A percentile compares a stretch with the other conserved stretches of the same genome.
These are phyloP conservation scores for Tirmania nivea DNA, from an alignment of 495 filamentous ascomycete species.

Conservation along the genomic window DNA sequence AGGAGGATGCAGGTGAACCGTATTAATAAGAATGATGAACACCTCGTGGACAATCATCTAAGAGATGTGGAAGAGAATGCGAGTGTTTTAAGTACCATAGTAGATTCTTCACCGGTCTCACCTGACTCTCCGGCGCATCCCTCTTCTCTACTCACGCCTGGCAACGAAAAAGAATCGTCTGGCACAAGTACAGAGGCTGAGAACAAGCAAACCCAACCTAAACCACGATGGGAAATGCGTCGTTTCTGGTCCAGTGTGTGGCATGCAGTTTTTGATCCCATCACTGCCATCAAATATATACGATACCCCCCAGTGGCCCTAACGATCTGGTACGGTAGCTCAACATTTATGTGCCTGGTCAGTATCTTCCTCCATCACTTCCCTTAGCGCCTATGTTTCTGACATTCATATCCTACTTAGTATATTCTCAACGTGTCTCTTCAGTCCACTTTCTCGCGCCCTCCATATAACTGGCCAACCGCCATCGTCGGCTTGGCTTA, in stretches of 20 bases:
- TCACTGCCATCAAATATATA: slow-evolving; percentile 57
- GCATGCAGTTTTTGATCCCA: slow-evolving; percentile 37
- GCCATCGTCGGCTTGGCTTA: slow-evolving; percentile 65
- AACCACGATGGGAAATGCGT: too few relatives aligned
- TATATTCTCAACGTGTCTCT: slow-evolving; percentile 79
- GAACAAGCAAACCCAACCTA: too few relatives aligned
- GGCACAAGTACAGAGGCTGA: too few relatives aligned
- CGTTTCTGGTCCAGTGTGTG: too few relatives aligned
- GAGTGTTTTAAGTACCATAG: too few relatives aligned
- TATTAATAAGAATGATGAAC: background rate
- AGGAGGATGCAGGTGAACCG: slow-evolving; percentile 8
- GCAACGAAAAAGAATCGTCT: too few relatives aligned
- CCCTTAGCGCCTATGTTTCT: too few relatives aligned
- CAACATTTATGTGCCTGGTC: slow-evolving; percentile 52
- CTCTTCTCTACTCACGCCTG: too few relatives aligned
- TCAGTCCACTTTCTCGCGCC: slow-evolving; percentile 45
- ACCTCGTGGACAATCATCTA: background rate
- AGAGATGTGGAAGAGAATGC: background rate
- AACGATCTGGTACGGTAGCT: slow-evolving; percentile 60
- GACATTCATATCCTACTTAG: too few relatives aligned
- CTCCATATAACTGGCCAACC: slow-evolving; percentile 54
- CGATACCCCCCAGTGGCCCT: slow-evolving; percentile 59
- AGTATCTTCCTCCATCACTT: too few relatives aligned
- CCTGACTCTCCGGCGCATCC: too few relatives aligned
- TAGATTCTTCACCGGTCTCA: too few relatives aligned